Evolutionary conservation across 2,329 filamentous ascomycete genomes (phyloP).

Genomic region (Aspergillus sp.): DNA sequence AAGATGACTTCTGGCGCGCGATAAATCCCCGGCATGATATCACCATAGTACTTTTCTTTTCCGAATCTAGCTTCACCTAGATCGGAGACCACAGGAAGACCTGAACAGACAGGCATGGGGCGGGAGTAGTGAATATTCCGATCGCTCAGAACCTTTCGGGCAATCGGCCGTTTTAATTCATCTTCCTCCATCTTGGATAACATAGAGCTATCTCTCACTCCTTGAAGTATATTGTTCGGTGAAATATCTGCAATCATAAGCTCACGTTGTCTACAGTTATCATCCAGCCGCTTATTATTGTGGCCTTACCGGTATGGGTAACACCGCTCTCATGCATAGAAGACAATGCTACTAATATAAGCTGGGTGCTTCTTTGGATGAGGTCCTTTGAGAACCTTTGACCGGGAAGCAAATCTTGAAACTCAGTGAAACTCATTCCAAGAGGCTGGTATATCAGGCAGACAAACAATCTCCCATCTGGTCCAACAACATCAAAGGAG

Average conservation of each 20-base stretch:
- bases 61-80: conserved; percentile 31
- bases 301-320: conserved; percentile 27
- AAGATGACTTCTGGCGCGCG: conserved; percentile 35
- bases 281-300: background rate
- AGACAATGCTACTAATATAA: conserved; percentile 24
- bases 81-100: conserved; percentile 30
- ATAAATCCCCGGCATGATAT: conserved; percentile 33
- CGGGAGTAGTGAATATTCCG: conserved; percentile 31
- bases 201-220: conserved; percentile 28
- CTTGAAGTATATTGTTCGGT: conserved; percentile 34
- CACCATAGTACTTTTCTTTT: conserved; percentile 16
- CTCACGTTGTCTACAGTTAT: background rate
- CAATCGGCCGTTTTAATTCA: conserved; percentile 28
- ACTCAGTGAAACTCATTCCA: conserved; percentile 24
- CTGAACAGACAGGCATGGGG: conserved; percentile 19
- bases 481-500: conserved; percentile 30
- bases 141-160: conserved; percentile 32
- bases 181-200: conserved; percentile 31
- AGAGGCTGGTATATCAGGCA: conserved; percentile 30
- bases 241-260: conserved; percentile 30
- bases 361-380: conserved; percentile 20
- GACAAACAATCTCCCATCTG: conserved; percentile 17
- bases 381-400: conserved; percentile 19
- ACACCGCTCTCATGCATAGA: conserved; percentile 28
- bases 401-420: conserved; percentile 15